These are phyloP conservation scores for Suillus spraguei DNA, from an alignment of 768 basidiomycete genomes.

Conservation along the genomic window DNA sequence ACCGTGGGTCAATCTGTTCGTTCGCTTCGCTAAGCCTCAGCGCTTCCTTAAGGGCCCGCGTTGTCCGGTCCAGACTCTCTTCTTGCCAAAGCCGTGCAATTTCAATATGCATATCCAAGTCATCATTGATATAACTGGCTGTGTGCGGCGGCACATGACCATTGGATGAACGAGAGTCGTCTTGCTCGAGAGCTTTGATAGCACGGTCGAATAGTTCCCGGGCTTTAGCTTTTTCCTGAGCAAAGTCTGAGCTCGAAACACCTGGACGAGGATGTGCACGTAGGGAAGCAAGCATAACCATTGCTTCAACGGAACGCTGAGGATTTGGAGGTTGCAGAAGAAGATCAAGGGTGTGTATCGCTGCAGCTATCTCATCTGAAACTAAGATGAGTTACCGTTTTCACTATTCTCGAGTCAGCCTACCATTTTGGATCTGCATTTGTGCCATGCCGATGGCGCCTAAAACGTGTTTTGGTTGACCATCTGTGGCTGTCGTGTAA, in stretches of 20 bases:
- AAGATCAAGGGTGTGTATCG: slow-evolving; percentile 83
- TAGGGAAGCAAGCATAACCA: slow-evolving; percentile 86
- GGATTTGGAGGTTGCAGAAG: slow-evolving; percentile 67
- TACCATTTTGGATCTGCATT: slow-evolving; percentile 83
- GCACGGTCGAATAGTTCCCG: slow-evolving; percentile 83
- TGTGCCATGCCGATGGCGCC: slow-evolving; percentile 87
- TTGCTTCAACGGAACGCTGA: slow-evolving; percentile 78
- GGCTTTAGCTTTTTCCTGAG: slow-evolving; percentile 71
- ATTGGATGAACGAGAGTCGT: slow-evolving; percentile 51
- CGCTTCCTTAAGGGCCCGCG: slow-evolving; percentile 75
- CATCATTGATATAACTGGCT: slow-evolving; percentile 64
- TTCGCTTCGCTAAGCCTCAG: slow-evolving; percentile 58
- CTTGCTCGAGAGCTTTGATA: slow-evolving; percentile 62
- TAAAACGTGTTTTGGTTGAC: slow-evolving; percentile 72
- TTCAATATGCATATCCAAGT: slow-evolving; percentile 89
- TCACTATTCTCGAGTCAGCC: slow-evolving; percentile 14
- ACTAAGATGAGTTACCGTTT: slow-evolving; percentile 10
- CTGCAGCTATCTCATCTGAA: slow-evolving; percentile 79
- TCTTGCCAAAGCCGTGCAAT: slow-evolving; percentile 89
- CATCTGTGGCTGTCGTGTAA: slow-evolving; percentile 66
- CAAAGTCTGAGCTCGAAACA: slow-evolving; percentile 70
- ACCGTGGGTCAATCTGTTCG: slow-evolving; percentile 58
- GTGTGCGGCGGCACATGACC: slow-evolving; percentile 32
- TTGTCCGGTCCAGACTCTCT: slow-evolving; percentile 73
- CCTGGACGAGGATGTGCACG: slow-evolving; percentile 83